Conservation (phyloP, 2,329 filamentous ascomycete species). For the Fusarium papillatum region DNA sequence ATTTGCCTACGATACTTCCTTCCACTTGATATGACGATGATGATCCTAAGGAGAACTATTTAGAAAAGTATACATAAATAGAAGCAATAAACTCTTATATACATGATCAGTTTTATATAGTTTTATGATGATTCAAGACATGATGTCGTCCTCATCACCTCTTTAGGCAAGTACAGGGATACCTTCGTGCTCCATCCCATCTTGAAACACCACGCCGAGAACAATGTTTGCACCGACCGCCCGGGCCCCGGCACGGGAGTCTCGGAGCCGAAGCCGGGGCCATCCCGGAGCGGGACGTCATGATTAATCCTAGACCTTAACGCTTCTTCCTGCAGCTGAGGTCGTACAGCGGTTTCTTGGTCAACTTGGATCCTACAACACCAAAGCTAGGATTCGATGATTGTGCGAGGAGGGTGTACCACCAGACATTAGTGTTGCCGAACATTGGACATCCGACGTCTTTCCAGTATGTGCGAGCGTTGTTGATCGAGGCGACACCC, state of each 20-base stretch:
- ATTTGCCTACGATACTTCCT: too few species aligned
- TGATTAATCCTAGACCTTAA: neutral
- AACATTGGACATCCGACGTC: constrained; percentile 81
- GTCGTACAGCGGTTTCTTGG: constrained; percentile 71
- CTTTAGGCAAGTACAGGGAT: neutral
- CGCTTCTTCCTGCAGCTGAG: constrained; percentile 60
- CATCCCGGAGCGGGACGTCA: neutral
- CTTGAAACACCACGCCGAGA: constrained; percentile 43
- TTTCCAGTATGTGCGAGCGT: constrained; percentile 87
- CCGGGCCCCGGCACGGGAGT: constrained; percentile 25
- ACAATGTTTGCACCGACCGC: constrained; percentile 44
- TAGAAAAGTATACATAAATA: neutral
- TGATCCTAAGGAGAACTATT: neutral
- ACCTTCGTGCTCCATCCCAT: neutral
- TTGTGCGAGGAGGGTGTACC: constrained; percentile 80
- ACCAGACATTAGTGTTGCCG: constrained; percentile 77
- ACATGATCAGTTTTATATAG: neutral
- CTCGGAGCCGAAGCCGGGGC: constrained; percentile 23
- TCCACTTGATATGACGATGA: neutral
- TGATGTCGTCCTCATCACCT: neutral
- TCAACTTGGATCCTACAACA: constrained; percentile 69
- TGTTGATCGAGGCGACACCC: constrained; percentile 73
- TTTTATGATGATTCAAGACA: neutral
- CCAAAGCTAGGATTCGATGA: constrained; percentile 79
- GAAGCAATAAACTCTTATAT: neutral